phyloP scores from a whole-genome alignment of 2,329 filamentous ascomycete genomes.

The Trichoderma oligosporum region DNA sequence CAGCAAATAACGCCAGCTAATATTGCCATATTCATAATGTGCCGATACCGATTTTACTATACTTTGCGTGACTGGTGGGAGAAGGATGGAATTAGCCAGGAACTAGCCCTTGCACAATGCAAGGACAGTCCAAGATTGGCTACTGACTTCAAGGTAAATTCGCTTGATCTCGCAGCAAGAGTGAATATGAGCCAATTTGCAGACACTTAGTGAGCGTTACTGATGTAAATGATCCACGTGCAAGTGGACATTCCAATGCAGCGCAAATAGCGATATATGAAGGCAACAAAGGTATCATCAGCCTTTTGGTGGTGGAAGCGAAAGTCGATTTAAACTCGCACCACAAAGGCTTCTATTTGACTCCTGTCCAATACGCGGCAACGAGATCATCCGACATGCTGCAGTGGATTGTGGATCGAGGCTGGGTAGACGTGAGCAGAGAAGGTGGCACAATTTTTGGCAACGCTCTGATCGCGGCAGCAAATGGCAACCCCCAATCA shows the following conservation, averaged over 20 bases:
- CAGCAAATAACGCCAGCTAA: background rate
- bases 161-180: background rate
- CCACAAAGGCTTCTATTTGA: background rate
- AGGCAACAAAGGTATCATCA: background rate
- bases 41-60: constrained; percentile 7
- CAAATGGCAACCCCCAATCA: too few species aligned
- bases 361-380: background rate
- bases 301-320: background rate
- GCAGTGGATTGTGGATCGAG: background rate
- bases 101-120: background rate
- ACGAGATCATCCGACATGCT: background rate
- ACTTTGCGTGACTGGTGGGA: constrained; percentile 12
- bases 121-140: background rate
- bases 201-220: background rate
- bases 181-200: background rate
- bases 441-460: background rate
- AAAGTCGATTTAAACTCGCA: background rate
- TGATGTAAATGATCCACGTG: background rate
- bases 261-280: background rate
- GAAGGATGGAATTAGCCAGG: background rate
- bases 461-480: background rate
- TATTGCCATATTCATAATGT: background rate
- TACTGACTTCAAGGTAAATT: too few species aligned
- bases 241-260: background rate
- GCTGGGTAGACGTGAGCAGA: background rate